Base-by-base conservation (phyloP, 148 eudicot genomes). In the Nepenthes mirabilis region DNA sequence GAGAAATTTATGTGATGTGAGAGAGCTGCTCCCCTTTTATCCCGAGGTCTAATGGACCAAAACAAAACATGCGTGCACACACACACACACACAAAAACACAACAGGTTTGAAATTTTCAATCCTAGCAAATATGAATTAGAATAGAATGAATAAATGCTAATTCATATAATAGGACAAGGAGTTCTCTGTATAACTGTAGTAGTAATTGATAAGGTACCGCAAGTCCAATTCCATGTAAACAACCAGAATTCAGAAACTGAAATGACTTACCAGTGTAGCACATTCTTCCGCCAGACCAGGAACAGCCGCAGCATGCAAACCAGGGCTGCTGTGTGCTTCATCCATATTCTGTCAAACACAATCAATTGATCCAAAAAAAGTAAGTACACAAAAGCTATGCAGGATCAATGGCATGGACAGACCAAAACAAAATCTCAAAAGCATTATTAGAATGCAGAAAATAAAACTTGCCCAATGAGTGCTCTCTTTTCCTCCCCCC, bases 301-400 rank as follows among this genome's bases (percentile, higher is more conserved):
- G 91, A 60, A 97, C 99, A 65, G 99, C 96, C 61, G 97, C 95
- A 76, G 80, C 91, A 81, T 89, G 91, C 79, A 94, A 76, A 65
- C 99, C 99, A 72, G 95, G 86, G 74, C 95, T 94, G 79, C 97
- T 89, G 78, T 94, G 86, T 36, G 86, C 91, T 80, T 94, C 99
- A 70, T 94, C 99, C 70, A 94, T 65, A 72, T 79, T 89, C 99
- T 93, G 85, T 50, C 64, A 59, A 68, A 59, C 69, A 65, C 40
- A 56, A 57, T 62, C 55, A 50, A 13, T 34, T 2, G 2, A n/a
- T 33, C 43, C 1, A 61, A 9, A 61, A 61, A 49, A 63, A 36
- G 13, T 14, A 36, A 51, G 47, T 10, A 35, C 34, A 36, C 33
- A 49, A 43, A 33, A 37, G 12, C 34, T 12, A 49, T 11, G 23